These are phyloP conservation scores for Ophiostoma australiae DNA, from an alignment of 2,329 filamentous ascomycete species.

Conservation along the genomic window DNA sequence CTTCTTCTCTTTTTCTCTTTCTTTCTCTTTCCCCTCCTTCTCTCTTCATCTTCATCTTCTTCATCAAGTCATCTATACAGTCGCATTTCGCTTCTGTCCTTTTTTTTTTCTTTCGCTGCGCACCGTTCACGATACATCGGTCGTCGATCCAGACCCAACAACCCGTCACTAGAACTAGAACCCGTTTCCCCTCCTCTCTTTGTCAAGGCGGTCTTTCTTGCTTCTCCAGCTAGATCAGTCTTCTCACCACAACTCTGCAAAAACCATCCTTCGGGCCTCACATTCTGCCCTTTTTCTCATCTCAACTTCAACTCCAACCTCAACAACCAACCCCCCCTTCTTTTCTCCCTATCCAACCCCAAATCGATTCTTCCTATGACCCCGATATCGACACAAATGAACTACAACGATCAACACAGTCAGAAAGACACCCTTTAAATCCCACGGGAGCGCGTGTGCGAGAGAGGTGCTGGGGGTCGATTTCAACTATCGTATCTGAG, in stretches of 20 bases:
- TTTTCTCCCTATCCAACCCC: constrained; percentile 24
- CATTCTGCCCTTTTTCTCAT: constrained; percentile 15
- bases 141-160: constrained; percentile 10
- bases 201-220: constrained; percentile 24
- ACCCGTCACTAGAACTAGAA: background rate
- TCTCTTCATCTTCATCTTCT: background rate
- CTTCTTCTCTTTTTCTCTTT: constrained; percentile 12
- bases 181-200: constrained; percentile 9
- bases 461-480: constrained; percentile 51
- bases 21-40: background rate
- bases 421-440: constrained; percentile 65
- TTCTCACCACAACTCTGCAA: constrained; percentile 14
- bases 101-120: background rate
- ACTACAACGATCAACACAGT: constrained; percentile 45
- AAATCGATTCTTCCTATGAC: constrained; percentile 50
- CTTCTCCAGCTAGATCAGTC: constrained; percentile 22
- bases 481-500: constrained; percentile 56
- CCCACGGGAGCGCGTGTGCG: constrained; percentile 61
- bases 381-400: constrained; percentile 50
- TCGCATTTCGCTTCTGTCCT: background rate
- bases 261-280: constrained; percentile 22
- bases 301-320: constrained; percentile 13
- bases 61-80: constrained; percentile 1
- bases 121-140: constrained; percentile 6
- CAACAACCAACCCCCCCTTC: constrained; percentile 10